Evolutionary conservation across 805 yeast species (phyloP), one percentile per base, ranked within the genome.

Genomic region (Yamadazyma paraphyllophila): DNA sequence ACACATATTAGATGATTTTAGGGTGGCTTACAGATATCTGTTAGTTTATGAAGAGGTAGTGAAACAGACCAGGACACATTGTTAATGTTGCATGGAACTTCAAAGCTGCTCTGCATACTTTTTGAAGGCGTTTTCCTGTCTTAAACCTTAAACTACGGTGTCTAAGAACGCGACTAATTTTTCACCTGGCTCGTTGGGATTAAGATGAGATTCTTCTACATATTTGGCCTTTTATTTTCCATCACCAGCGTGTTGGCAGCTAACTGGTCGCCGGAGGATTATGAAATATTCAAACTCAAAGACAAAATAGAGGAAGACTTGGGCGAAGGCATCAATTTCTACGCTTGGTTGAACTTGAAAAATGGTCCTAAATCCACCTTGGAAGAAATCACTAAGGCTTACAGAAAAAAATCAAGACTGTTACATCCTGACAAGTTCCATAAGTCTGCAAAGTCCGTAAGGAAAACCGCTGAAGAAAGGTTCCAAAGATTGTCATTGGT

Each of bases 401-500:
- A 86, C 67, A 81, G 88, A 59, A 83, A 80, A 55, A 60, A 84
- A 27, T 83, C 96, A 2, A 73, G 85, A 43, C 73, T 72, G 50
- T 73, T 85, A 54, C 99, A 92, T 60, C 99, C 99, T 0, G 99
- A 92, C 65, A 90, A 92, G 63, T 55, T 62, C 41, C 52, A 58
- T 9, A 50, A 58, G 10, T 55, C 57, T 9, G 51, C 62, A 15
- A 56, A 50, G n/a, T 48, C 56, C 2, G 63, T 66, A 26, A 67
- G 63, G 41, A 78, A 79, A 51, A 60, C 64, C 16, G 86, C 85
- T 4, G 82, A 78, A 50, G 86, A 82, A 53, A 73, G 88, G 33
- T 94, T 83, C 60, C 88, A 92, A 56, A 71, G 92, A 25, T 75
- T 94, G 31, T 86, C 94, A 29, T 63, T 82, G 24, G 86, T 88